Conservation (phyloP, 257 asterid genomes). For the Salvia miltiorrhiza region DNA sequence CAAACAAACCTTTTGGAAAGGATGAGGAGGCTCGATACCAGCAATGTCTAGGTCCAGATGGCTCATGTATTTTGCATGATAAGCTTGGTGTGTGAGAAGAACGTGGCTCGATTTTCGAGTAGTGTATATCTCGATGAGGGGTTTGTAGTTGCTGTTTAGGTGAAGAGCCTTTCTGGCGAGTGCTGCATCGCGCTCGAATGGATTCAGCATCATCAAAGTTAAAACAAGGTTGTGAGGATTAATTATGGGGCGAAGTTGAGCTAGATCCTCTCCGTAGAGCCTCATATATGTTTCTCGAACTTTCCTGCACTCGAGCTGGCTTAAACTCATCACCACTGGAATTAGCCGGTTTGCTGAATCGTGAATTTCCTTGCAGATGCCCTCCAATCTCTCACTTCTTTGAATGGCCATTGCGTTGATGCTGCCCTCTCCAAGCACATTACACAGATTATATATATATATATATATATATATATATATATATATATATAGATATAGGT, state of each 20-base stretch:
- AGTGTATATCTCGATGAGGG: conserved; percentile 53
- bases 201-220: conserved; percentile 35
- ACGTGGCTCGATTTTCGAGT: conserved; percentile 75
- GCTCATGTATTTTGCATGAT: conserved; percentile 40
- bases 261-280: conserved; percentile 43
- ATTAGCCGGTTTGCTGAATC: conserved; percentile 23
- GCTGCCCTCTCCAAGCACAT: conserved; percentile 4
- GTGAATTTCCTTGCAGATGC: conserved; percentile 44
- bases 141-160: conserved; percentile 29
- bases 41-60: conserved; percentile 51
- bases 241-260: conserved; percentile 5
- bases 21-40: conserved; percentile 55
- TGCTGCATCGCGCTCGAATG: conserved; percentile 56
- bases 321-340: conserved; percentile 23
- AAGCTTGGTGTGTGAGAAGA: conserved; percentile 56
- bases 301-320: conserved; percentile 36
- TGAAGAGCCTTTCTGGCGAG: conserved; percentile 55
- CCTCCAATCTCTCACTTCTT: conserved; percentile 28
- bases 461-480: no score
- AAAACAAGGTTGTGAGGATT: conserved; percentile 12
- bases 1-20: conserved; percentile 62
- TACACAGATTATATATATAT: not conserved
- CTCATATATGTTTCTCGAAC: conserved; percentile 39
- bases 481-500: no score
- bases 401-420: conserved; percentile 24